These are phyloP conservation scores for Phlyctochytrium arcticum DNA, from an alignment of 192 early-diverging fungal species.

Conservation along the genomic window DNA sequence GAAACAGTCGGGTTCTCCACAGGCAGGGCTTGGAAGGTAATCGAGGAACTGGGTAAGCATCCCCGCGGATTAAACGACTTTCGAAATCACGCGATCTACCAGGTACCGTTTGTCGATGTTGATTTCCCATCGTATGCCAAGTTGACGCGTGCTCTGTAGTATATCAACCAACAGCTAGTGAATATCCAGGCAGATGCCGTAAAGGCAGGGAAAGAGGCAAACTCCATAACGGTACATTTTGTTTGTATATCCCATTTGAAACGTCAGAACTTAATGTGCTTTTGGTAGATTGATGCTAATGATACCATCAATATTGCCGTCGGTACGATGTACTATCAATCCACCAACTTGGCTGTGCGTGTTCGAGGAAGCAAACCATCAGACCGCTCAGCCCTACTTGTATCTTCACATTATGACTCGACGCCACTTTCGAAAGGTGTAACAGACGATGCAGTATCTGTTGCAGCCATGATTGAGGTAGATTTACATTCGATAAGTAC, in stretches of 20 bases:
- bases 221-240: not conserved
- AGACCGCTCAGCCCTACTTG: conserved; percentile 25
- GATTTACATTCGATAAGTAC: conserved; percentile 23
- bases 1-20: not conserved
- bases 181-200: too few species aligned
- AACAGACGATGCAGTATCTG: conserved; percentile 42
- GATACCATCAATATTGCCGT: conserved; percentile 17
- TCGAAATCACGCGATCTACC: not conserved
- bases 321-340: conserved; percentile 24
- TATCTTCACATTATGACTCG: conserved; percentile 48
- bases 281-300: too few species aligned
- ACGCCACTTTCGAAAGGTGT: conserved; percentile 32
- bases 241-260: not conserved
- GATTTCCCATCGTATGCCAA: not conserved
- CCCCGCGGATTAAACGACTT: not conserved
- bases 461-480: conserved; percentile 38
- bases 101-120: not conserved
- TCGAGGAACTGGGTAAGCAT: not conserved
- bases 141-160: not conserved
- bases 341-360: conserved; percentile 30
- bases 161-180: too few species aligned
- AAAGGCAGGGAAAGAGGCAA: not conserved
- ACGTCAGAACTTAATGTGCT: not conserved
- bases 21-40: not conserved
- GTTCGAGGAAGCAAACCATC: not conserved